Base-by-base conservation (phyloP, 2,329 filamentous ascomycete genomes). In the Elsinoe arachidis region DNA sequence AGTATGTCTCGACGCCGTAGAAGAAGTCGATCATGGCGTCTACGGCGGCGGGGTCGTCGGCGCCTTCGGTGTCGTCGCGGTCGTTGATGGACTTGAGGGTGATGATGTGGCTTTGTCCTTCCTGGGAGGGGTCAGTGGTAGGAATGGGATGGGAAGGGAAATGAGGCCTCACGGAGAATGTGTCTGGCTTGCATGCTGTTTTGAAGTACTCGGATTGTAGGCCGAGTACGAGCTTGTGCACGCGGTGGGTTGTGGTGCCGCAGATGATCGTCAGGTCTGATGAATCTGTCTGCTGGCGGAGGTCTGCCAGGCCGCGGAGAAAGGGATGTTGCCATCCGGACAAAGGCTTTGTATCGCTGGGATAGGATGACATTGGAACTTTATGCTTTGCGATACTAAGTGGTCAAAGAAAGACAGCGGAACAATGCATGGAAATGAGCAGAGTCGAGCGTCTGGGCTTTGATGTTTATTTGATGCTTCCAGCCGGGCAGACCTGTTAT, bases 211-310 rank as follows among this genome's bases (percentile, higher is more conserved):
- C 66, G 5, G 72, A 74, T 44, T 73, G 68, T 26, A 70, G 70
- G 61, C 70, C 70, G 49, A 76, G 63, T 44, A 75, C 65, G 5
- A 68, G 68, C 57, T 72, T 72, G 63, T 76, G 73, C 3, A 74
- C 73, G 23, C 64, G 65, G 62, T 73, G 74, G 62, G 65, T 69
- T 66, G 68, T 67, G 21, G 62, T 59, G 49, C 72, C 72, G 64
- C 69, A 74, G 41, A 67, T 63, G 61, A 76, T 70, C 53, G 69
- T 73, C 63, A 75, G 69, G 65, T 76, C 73, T 59, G 70, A 71
- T n/a, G 19, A 46, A 38, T 38, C 49, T 38, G 49, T 37, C 12
- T 53, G 49, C 33, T 34, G n/a, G n/a, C 46, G 46, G 26, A 51
- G 46, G 14, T 15, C 46, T 34, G 46, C 21, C 12, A 51, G 46